These are phyloP conservation scores for Thelonectria discophora DNA, from an alignment of 2,329 filamentous ascomycete species.

Conservation along the genomic window DNA sequence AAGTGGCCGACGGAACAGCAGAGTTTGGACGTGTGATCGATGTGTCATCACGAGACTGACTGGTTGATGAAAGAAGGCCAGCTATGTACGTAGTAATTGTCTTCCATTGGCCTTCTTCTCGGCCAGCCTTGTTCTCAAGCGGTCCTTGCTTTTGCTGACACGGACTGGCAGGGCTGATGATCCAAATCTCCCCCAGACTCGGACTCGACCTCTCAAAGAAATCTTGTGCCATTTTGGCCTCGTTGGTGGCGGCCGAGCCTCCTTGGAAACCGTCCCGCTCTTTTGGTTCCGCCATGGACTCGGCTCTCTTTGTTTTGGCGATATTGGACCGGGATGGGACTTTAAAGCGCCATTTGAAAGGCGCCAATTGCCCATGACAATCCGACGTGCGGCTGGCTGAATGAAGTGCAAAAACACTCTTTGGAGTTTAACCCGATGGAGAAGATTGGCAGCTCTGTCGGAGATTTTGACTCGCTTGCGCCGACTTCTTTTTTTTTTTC, in stretches of 20 bases:
- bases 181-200: too few relatives aligned
- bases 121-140: too few relatives aligned
- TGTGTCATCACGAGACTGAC: too few relatives aligned
- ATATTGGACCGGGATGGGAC: slow-evolving; percentile 33
- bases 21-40: too few relatives aligned
- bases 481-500: too few relatives aligned
- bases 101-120: too few relatives aligned
- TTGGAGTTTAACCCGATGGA: too few relatives aligned
- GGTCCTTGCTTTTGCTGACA: too few relatives aligned
- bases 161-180: too few relatives aligned
- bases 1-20: too few relatives aligned
- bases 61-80: too few relatives aligned
- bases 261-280: slow-evolving; percentile 2
- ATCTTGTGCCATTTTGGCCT: slow-evolving; percentile 11
- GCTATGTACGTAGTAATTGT: too few relatives aligned
- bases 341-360: slow-evolving; percentile 1
- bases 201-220: slow-evolving; percentile 8
- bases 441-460: slow-evolving; percentile 4
- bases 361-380: slow-evolving; percentile 29
- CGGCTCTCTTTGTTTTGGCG: not conserved
- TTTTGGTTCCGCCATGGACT: not conserved
- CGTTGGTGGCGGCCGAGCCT: not conserved
- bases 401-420: slow-evolving; percentile 29
- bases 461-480: slow-evolving; percentile 33
- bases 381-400: slow-evolving; percentile 24